Evolutionary conservation across 768 basidiomycete species (phyloP), one percentile per base, ranked within the genome.

Genomic region (Mycena vitilis): DNA sequence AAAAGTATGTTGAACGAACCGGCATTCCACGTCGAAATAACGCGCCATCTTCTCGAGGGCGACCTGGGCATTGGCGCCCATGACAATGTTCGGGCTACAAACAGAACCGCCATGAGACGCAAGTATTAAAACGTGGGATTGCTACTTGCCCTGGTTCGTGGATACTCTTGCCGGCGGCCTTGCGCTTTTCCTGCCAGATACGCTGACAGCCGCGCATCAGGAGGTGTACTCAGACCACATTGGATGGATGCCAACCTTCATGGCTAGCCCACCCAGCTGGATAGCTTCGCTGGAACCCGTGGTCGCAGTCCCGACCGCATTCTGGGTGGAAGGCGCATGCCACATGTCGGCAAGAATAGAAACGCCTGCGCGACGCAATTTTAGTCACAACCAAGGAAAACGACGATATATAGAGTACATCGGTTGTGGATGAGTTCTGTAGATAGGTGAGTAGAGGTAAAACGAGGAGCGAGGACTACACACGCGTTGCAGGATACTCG

Each of bases 51-150:
- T 91, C 75, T 92, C 90, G 23, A 91, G 79, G 7, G 89, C 88
- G 23, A 91, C 90, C 74, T 92, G 90, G 5, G 90, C 91, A 75
- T 91, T 90, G n/a, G 90, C 86, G 48, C 88, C 88, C 83, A 90
- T 87, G 49, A 91, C 80, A 60, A 90, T 87, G 70, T 89, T 89
- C 3, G 90, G 90, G 4, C 88, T 88, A 58, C 22, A 56, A 56
- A 40, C 15, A 49, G 54, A n/a, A 22, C 30, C 5, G 30, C 2
- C 47, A 44, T 58, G 10, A 69, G 44, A 22, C 59, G 49, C 18
- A 9, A 9, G 48, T 42, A 23, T 12, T 18, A 53, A 59, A 60
- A 6, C 36, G 49, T 18, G 22, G 22, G 30, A 22, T 30, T n/a
- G 16, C 51, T 23, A 73, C 80, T 49, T 74, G 84, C 91, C 91